Conservation (phyloP, 768 basidiomycete genomes). For the Hygrocybe punicea region DNA sequence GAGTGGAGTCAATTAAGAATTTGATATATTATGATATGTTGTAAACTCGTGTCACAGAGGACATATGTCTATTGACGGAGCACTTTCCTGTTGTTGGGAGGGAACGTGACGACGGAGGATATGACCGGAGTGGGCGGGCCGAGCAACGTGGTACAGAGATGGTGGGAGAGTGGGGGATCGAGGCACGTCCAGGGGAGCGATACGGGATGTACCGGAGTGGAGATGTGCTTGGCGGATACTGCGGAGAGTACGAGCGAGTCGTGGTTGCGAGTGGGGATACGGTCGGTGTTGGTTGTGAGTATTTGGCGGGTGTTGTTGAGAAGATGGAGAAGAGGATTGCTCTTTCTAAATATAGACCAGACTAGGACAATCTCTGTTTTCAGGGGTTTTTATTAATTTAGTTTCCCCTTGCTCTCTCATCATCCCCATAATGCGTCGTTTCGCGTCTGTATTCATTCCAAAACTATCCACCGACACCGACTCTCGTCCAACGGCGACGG, state of each 20-base stretch:
- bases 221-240: constrained; percentile 62
- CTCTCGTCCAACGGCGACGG: no score
- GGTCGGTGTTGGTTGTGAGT: constrained; percentile 52
- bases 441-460: no score
- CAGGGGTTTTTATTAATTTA: not conserved
- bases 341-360: constrained; percentile 26
- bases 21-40: not conserved
- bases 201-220: constrained; percentile 63
- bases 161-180: constrained; percentile 7
- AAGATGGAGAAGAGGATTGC: constrained; percentile 61
- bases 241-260: constrained; percentile 49
- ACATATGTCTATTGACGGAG: constrained; percentile 32
- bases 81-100: constrained; percentile 40
- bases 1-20: not conserved
- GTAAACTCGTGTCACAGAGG: constrained; percentile 11
- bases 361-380: not conserved
- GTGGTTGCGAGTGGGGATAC: constrained; percentile 51
- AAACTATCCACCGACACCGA: no score
- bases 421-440: not conserved
- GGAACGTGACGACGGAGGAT: constrained; percentile 8
- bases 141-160: constrained; percentile 13
- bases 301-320: constrained; percentile 57
- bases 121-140: constrained; percentile 1
- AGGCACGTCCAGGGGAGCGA: constrained; percentile 51
- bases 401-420: not conserved